phyloP scores from a whole-genome alignment of 768 basidiomycete genomes.

The Sutorius australiensis region DNA sequence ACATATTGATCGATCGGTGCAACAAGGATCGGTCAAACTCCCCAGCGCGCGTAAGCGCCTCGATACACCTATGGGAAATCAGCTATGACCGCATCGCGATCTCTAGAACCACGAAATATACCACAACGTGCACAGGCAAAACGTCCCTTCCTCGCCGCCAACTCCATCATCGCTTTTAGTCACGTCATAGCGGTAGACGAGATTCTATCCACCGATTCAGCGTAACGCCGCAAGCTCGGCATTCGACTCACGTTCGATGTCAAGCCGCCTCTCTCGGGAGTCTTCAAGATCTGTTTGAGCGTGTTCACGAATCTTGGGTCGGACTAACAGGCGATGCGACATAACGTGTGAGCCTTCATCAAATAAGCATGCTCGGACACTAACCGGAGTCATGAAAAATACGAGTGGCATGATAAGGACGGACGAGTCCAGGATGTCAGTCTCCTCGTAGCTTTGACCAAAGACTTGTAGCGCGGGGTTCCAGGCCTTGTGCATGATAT shows the following conservation, averaged over 20 bases:
- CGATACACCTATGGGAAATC: slow-evolving; percentile 59
- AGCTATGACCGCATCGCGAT: background rate
- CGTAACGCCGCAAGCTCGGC: background rate
- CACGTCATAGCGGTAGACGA: slow-evolving; percentile 89
- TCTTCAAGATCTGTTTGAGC: slow-evolving; percentile 75
- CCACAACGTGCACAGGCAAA: slow-evolving; percentile 87
- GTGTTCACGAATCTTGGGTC: slow-evolving; percentile 90
- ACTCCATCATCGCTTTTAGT: slow-evolving; percentile 86
- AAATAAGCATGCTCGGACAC: slow-evolving; percentile 22
- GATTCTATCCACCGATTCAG: slow-evolving; percentile 45
- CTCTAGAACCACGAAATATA: slow-evolving; percentile 25
- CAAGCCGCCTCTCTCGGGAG: slow-evolving; percentile 86
- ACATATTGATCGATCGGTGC: slow-evolving; percentile 74
- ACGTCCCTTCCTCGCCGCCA: slow-evolving; percentile 93
- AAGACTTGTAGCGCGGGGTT: slow-evolving; percentile 67
- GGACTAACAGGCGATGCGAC: slow-evolving; percentile 39
- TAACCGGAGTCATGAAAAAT: slow-evolving; percentile 82
- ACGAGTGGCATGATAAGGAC: slow-evolving; percentile 91
- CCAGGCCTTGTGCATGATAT: slow-evolving; percentile 89
- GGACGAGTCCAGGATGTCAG: slow-evolving; percentile 76
- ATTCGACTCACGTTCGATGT: slow-evolving; percentile 65
- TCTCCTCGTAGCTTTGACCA: slow-evolving; percentile 89
- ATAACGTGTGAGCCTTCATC: background rate
- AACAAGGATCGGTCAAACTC: slow-evolving; percentile 68
- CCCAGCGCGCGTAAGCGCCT: slow-evolving; percentile 86